Base-by-base conservation (phyloP, 805 yeast genomes). In the Metschnikowia vanudenii region DNA sequence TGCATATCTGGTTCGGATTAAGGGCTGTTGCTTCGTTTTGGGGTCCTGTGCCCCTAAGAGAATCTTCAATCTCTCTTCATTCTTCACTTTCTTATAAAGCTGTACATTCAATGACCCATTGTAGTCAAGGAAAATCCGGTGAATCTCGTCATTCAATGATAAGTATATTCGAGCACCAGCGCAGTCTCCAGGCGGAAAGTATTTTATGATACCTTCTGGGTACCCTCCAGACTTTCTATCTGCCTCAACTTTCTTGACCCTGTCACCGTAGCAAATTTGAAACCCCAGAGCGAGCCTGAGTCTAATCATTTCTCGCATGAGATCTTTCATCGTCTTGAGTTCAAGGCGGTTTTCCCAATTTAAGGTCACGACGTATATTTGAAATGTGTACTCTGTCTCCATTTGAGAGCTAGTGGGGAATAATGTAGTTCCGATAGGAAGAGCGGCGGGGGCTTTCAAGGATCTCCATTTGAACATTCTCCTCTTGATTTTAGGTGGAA, bases 391-490 rank as follows among this genome's bases (percentile, higher is more conserved):
- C 51, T 87, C 83, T 3, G 75, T 74, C 39, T 84, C 80, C 61
- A 91, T 82, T 47, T 88, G 90, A 4, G 73, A 71, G 11, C 74
- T 67, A 0, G 84, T 64, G 0, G 98, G 97, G 57, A 91, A 91
- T 9, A 84, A 74, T 1, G 85, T 80, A 0, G 95, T 82, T 2
- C 89, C 82, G 0, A 88, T 70, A 0, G 99, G 99, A 20, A 94
- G 70, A 6, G 96, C 85, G 0, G 98, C 97, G 0, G 99, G 99
- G 0, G 97, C 81, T 12, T 90, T 84, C 43, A 95, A 74, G 0
- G 98, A 91, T 43, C 88, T 79, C 99, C 99, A 94, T 60, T 91
- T 91, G 41, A 91, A 84, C 13, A 83, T 71, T 55, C 80, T 79
- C 44, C 87, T 72, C 43, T 77, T 80, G 13, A 84, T 81, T 36